Conservation (phyloP, 1,139 yeast species). For the Kodamaea arcana region DNA sequence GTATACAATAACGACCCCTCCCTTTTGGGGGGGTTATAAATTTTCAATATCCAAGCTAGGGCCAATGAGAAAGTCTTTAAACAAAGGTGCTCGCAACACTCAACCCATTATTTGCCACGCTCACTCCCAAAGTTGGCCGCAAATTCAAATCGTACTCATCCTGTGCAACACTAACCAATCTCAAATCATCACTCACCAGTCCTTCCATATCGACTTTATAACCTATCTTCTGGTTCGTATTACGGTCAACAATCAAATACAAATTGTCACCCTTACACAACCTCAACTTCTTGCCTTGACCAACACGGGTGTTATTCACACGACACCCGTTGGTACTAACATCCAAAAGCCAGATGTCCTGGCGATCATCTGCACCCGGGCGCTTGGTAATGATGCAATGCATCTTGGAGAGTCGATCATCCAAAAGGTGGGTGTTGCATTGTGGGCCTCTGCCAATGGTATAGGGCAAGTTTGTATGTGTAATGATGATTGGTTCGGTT, state of each 20-base stretch:
- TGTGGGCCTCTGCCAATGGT: slow-evolving; percentile 62
- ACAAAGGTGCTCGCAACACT: too few relatives aligned
- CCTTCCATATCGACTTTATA: slow-evolving; percentile 46
- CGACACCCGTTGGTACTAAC: slow-evolving; percentile 76
- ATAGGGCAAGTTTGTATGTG: slow-evolving; percentile 61
- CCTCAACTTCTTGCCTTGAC: slow-evolving; percentile 58
- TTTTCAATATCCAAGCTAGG: too few relatives aligned
- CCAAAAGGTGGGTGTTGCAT: slow-evolving; percentile 58
- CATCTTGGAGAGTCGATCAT: slow-evolving; percentile 74
- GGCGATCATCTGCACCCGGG: slow-evolving; percentile 41
- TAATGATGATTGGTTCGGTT: slow-evolving; percentile 47
- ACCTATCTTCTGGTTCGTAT: slow-evolving; percentile 47
- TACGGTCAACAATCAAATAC: slow-evolving; percentile 60
- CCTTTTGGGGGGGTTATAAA: too few relatives aligned
- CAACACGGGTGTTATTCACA: slow-evolving; percentile 57
- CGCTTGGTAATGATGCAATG: slow-evolving; percentile 70
- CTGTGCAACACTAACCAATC: slow-evolving; percentile 22
- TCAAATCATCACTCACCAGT: slow-evolving; percentile 26
- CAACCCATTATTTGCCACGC: too few relatives aligned
- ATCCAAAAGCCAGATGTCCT: slow-evolving; percentile 80
- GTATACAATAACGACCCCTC: too few relatives aligned
- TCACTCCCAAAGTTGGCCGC: slow-evolving; percentile 6
- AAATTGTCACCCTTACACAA: slow-evolving; percentile 63
- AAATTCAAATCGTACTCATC: slow-evolving; percentile 23
- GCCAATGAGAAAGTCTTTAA: too few relatives aligned